A percentile compares a stretch with the other conserved stretches of the same genome.
Evolutionary conservation across 257 asterid species (phyloP).

Genomic region (Solanum infundibuliforme): DNA sequence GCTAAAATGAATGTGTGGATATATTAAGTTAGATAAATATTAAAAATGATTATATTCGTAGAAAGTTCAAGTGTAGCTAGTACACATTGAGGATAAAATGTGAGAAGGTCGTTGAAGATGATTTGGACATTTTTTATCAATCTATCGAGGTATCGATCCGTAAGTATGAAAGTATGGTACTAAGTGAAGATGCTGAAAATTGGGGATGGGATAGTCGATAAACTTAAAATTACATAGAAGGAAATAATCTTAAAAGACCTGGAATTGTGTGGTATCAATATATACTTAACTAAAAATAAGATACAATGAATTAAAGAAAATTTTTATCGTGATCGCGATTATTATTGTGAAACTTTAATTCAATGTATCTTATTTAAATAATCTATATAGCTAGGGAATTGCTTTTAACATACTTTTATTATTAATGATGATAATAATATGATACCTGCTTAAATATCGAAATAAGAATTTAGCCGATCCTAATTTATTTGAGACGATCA

Average conservation of each 20-base stretch:
- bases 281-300: background rate
- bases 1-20: background rate
- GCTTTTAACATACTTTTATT: background rate
- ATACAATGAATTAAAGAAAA: background rate
- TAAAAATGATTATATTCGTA: background rate
- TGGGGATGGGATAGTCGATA: background rate
- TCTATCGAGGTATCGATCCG: background rate
- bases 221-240: background rate
- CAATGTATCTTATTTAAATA: too few relatives aligned
- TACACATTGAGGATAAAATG: background rate
- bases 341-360: too few relatives aligned
- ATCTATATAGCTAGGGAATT: background rate
- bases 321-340: too few relatives aligned
- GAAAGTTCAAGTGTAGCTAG: background rate
- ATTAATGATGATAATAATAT: background rate
- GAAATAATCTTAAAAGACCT: background rate
- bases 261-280: background rate
- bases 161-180: background rate
- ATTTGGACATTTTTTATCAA: background rate
- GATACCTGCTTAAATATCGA: background rate
- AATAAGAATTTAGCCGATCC: background rate
- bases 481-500: background rate
- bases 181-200: background rate
- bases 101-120: background rate
- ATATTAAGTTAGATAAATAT: background rate